A percentile compares a stretch with the other conserved stretches of the same genome.
phyloP scores from a whole-genome alignment of 208 protist species.

The Wallacemonas sp. region DNA sequence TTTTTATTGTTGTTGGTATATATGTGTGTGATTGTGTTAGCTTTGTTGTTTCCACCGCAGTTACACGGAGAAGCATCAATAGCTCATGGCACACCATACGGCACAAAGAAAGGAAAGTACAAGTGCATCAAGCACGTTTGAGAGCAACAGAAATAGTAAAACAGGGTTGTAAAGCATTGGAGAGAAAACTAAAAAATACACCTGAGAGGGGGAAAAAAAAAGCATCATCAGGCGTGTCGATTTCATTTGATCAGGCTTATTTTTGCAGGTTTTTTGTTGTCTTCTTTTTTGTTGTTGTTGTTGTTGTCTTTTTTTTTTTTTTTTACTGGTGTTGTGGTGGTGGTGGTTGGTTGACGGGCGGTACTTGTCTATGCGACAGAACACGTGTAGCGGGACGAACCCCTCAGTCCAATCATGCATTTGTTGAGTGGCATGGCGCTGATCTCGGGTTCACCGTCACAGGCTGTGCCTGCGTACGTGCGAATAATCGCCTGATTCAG shows the following conservation, averaged over 20 bases:
- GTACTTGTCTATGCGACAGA: not conserved
- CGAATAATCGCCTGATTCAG: constrained; percentile 25
- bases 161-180: not conserved
- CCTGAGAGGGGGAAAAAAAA: not conserved
- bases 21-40: too few species aligned
- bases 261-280: not conserved
- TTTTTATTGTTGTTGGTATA: too few species aligned
- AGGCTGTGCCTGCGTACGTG: constrained; percentile 23
- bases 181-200: constrained; percentile 4
- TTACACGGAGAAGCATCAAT: not conserved
- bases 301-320: not conserved
- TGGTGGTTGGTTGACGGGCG: not conserved
- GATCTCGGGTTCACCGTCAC: constrained; percentile 28
- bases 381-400: constrained; percentile 11
- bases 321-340: too few species aligned
- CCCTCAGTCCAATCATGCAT: constrained; percentile 24
- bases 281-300: not conserved
- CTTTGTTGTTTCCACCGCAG: not conserved
- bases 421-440: constrained; percentile 26
- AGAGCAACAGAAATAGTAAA: not conserved
- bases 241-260: too few species aligned
- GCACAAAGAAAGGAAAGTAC: not conserved
- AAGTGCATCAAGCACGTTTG: not conserved
- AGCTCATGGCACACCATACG: not conserved
- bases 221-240: too few species aligned